These are phyloP conservation scores for Cladosporium sp. DNA, from an alignment of 2,329 filamentous ascomycete species.

Conservation along the genomic window DNA sequence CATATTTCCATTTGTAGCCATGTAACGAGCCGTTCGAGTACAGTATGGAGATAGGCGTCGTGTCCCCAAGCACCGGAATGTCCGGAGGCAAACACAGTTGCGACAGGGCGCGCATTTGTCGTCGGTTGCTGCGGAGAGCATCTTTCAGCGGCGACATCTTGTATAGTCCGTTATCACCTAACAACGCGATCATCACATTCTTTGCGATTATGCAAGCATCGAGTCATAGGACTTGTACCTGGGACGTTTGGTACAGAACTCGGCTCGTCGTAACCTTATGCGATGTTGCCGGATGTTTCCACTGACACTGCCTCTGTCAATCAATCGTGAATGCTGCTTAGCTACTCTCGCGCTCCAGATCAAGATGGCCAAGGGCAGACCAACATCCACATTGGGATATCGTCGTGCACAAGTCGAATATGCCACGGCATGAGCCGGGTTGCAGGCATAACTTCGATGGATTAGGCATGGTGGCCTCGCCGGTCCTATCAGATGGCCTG, in stretches of 20 bases:
- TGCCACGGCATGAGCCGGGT: constrained; percentile 1
- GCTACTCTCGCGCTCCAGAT: no score
- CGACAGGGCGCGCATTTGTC: constrained; percentile 2
- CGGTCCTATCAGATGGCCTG: constrained; percentile 6
- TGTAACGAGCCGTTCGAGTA: no score
- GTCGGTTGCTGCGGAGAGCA: not conserved
- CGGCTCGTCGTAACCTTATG: not conserved
- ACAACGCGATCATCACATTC: constrained; percentile 8
- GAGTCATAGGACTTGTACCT: not conserved
- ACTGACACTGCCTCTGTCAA: not conserved
- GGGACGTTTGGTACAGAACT: not conserved
- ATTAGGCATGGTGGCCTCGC: not conserved
- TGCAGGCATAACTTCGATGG: not conserved
- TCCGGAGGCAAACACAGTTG: not conserved
- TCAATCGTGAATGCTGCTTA: not conserved
- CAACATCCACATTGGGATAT: no score
- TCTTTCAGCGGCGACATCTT: constrained; percentile 3
- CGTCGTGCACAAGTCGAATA: not conserved
- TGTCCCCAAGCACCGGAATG: not conserved
- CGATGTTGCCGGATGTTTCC: not conserved
- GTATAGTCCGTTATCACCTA: constrained; percentile 3
- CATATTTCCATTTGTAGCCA: no score
- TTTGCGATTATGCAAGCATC: constrained; percentile 1
- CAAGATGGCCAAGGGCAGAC: not conserved
- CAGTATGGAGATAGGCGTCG: not conserved